phyloP scores from a whole-genome alignment of 2,329 filamentous ascomycete genomes.

The Macrophomina pseudophaseolina region DNA sequence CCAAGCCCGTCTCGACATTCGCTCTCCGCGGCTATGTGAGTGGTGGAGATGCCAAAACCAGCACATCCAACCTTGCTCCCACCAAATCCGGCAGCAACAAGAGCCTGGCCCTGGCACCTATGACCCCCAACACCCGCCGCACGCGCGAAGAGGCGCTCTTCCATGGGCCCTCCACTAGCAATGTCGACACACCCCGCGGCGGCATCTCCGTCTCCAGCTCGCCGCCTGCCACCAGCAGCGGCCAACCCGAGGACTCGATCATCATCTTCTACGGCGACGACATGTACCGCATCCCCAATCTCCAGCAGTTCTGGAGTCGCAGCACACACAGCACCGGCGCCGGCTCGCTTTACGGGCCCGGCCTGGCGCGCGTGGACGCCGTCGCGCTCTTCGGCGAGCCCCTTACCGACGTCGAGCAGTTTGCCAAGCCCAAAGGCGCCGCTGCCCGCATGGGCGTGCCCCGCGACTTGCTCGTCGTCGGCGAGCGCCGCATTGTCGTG shows the following conservation, averaged over 20 bases:
- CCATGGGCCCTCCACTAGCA: slow-evolving; percentile 42
- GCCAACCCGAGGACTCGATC: slow-evolving; percentile 49
- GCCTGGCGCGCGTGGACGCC: slow-evolving; percentile 48
- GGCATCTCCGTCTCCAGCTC: slow-evolving; percentile 48
- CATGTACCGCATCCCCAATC: slow-evolving; percentile 51
- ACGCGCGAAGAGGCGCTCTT: slow-evolving; percentile 53
- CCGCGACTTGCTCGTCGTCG: slow-evolving; percentile 50
- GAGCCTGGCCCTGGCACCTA: slow-evolving; percentile 50
- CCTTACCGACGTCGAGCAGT: slow-evolving; percentile 51
- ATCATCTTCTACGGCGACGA: slow-evolving; percentile 54
- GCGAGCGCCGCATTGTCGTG: slow-evolving; percentile 53
- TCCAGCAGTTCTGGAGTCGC: slow-evolving; percentile 53
- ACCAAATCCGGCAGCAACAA: slow-evolving; percentile 37
- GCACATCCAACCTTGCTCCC: slow-evolving; percentile 21
- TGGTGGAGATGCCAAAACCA: slow-evolving; percentile 31
- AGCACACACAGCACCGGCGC: slow-evolving; percentile 36
- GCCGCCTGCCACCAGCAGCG: slow-evolving; percentile 37
- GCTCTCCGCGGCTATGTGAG: slow-evolving; percentile 44
- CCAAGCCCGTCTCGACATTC: slow-evolving; percentile 35
- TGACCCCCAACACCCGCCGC: slow-evolving; percentile 58
- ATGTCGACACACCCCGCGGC: slow-evolving; percentile 40
- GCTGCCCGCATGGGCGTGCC: slow-evolving; percentile 51
- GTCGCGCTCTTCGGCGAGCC: slow-evolving; percentile 49
- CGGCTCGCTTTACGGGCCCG: slow-evolving; percentile 48
- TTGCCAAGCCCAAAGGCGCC: slow-evolving; percentile 42